Base-by-base conservation (phyloP, 2,329 filamentous ascomycete genomes). In the Dothidotthia symphoricarpi region DNA sequence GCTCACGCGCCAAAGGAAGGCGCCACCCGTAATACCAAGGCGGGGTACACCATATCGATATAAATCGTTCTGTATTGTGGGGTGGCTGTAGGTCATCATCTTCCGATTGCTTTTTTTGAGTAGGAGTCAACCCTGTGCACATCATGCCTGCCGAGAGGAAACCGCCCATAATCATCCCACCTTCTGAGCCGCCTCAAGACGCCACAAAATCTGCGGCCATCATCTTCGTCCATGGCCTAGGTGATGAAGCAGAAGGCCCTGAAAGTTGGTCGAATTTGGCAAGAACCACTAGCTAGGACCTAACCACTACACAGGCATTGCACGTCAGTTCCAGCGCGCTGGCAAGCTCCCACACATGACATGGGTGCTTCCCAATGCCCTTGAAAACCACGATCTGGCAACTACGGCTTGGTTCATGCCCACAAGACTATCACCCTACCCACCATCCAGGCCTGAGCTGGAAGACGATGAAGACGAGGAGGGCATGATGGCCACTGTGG, bases 301-400 rank as follows among this genome's bases (percentile, higher is more conserved):
- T 26, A 25, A 31, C 9, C 11, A 13, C n/a, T 24, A 6, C 34
- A 8, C 34, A 71, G 68, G 68, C 33, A 61, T 75, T 7, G 69
- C 69, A 12, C 63, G 68, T 17, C 72, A 75, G 46, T 75, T 76
- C 48, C 72, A 75, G 41, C 51, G 67, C 26, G 70, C 70, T 29
- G 57, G 61, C 42, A 77, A 76, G 54, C 63, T 77, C 4, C 66
- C 71, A 0, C 66, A 75, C 49, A 56, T 75, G 47, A 63, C 66
- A 31, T 77, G 74, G 74, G 59, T 75, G 27, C 66, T 77, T 17
- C 74, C 75, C 11, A 75, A 73, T 37, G 74, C 75, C 3, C 61
- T 66, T 28, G 64, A 72, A 26, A 70, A 75, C 49, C 68, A 62
- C 39, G 71, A 75, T 30, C 61, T 71, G 12, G 67, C 66, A 47